A percentile compares a stretch with the other conserved stretches of the same genome.
Conservation (phyloP, 192 early-diverging fungal genomes). For the Podila epigama region DNA sequence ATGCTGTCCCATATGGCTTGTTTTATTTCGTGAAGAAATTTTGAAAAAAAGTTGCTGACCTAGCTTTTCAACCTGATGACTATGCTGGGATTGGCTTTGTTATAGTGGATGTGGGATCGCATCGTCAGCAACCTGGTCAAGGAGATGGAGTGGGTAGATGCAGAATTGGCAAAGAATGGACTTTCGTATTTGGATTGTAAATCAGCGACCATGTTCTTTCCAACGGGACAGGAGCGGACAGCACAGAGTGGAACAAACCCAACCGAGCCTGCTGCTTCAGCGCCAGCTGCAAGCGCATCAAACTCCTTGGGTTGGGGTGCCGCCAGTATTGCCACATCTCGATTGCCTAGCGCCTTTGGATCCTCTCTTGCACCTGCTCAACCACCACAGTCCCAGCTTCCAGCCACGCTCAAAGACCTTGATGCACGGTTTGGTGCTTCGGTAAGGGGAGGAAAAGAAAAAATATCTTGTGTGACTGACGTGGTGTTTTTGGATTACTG, state of each 20-base stretch:
- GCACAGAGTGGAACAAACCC: neutral
- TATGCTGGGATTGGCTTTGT: neutral
- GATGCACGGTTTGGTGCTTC: slow-evolving; percentile 36
- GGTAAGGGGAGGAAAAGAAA: neutral
- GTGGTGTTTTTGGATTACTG: neutral
- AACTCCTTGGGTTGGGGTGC: slow-evolving; percentile 43
- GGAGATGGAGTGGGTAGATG: slow-evolving; percentile 36
- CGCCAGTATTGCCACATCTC: slow-evolving; percentile 31
- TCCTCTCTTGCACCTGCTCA: neutral
- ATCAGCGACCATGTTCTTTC: slow-evolving; percentile 42
- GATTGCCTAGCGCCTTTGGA: slow-evolving; percentile 27
- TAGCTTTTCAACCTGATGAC: neutral
- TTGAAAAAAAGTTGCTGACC: too few species aligned
- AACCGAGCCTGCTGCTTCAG: neutral
- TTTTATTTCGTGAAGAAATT: too few species aligned
- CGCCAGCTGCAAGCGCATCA: slow-evolving; percentile 6
- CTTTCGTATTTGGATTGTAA: slow-evolving; percentile 44
- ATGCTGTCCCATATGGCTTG: neutral
- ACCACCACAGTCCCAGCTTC: slow-evolving; percentile 30
- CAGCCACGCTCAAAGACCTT: slow-evolving; percentile 34
- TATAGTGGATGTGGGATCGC: slow-evolving; percentile 38
- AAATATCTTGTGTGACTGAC: neutral
- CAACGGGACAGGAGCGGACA: slow-evolving; percentile 5
- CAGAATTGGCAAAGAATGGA: slow-evolving; percentile 25
- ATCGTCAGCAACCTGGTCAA: slow-evolving; percentile 20